Evolutionary conservation across 352 stramenopile species (phyloP).

Genomic region (Phytophthora sojae): DNA sequence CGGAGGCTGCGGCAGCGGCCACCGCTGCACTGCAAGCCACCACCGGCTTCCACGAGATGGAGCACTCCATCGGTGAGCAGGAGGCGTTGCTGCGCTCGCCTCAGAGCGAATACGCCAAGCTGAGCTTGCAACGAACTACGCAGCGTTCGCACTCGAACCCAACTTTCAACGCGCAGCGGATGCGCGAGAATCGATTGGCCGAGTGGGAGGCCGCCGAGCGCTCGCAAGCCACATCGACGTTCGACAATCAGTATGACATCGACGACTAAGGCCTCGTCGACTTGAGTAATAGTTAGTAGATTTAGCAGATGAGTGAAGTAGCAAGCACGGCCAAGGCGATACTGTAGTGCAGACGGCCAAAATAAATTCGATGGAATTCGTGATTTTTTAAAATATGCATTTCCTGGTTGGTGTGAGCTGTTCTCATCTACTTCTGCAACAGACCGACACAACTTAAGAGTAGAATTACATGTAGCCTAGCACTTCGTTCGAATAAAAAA

Average conservation of each 20-base stretch:
- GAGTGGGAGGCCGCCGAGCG: slow-evolving; percentile 27
- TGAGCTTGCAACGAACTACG: slow-evolving; percentile 21
- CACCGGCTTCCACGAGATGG: slow-evolving; percentile 53
- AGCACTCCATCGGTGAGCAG: slow-evolving; percentile 65
- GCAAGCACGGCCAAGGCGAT: slow-evolving; percentile 5
- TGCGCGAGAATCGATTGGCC: slow-evolving; percentile 30
- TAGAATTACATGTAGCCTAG: too few relatives aligned
- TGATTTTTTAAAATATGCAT: too few relatives aligned
- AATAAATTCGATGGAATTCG: slow-evolving; percentile 23
- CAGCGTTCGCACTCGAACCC: slow-evolving; percentile 28
- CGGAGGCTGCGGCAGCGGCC: slow-evolving; percentile 29
- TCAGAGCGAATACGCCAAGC: slow-evolving; percentile 42
- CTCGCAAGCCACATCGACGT: slow-evolving; percentile 9
- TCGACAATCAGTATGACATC: slow-evolving; percentile 32
- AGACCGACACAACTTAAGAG: too few relatives aligned
- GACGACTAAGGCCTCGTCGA: slow-evolving; percentile 23
- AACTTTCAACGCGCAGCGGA: slow-evolving; percentile 25
- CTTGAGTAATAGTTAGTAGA: slow-evolving; percentile 5
- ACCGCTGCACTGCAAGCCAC: slow-evolving; percentile 35
- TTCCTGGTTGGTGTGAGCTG: too few relatives aligned
- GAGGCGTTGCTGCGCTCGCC: slow-evolving; percentile 55
- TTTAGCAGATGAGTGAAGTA: slow-evolving; percentile 21
- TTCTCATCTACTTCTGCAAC: too few relatives aligned
- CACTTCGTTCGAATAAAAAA: too few relatives aligned
- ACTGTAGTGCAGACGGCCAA: slow-evolving; percentile 4